These are phyloP conservation scores for Tripterygium wilfordii DNA, from an alignment of 177 flowering plant species.

Conservation along the genomic window DNA sequence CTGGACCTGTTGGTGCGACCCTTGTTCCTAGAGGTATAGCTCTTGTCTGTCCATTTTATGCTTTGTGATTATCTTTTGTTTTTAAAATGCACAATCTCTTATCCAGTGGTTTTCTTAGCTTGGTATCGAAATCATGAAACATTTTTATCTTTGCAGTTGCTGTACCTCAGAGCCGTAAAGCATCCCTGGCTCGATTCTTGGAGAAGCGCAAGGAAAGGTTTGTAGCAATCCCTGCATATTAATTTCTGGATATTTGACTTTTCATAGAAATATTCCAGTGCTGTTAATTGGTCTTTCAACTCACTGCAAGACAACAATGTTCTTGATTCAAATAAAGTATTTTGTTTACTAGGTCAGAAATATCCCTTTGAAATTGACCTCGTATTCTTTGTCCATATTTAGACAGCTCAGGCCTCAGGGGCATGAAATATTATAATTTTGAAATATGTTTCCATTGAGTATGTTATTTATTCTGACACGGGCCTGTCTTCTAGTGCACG, in stretches of 20 bases:
- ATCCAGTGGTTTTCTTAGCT: no score
- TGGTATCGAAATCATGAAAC: not conserved
- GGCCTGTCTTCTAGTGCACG: no score
- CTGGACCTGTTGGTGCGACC: constrained; percentile 23
- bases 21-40: constrained; percentile 41
- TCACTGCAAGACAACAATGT: no score
- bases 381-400: no score
- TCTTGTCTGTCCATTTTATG: not conserved
- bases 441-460: not conserved
- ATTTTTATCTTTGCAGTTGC: constrained; percentile 25
- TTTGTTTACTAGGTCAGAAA: no score
- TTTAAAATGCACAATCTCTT: no score
- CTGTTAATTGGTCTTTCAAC: no score
- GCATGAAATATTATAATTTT: not conserved
- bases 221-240: not conserved
- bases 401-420: no score
- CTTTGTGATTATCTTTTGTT: not conserved
- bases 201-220: constrained; percentile 85
- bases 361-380: no score
- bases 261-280: no score
- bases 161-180: constrained; percentile 80
- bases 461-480: no score
- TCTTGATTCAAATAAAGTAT: no score
- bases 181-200: constrained; percentile 74
- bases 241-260: not conserved